These are phyloP conservation scores for Paramecium sexaurelia DNA, from an alignment of 73 alveolate species.

Conservation along the genomic window DNA sequence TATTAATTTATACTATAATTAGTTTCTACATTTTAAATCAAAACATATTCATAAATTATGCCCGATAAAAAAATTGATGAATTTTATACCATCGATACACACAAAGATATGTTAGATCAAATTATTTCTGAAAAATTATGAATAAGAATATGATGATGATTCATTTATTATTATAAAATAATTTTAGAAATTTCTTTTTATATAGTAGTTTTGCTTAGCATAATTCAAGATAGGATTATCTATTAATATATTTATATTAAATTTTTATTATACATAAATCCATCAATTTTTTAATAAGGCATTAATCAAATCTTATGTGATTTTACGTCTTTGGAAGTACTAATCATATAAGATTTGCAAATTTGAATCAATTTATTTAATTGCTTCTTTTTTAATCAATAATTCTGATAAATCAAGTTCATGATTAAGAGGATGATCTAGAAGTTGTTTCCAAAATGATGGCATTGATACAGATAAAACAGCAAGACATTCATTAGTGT, in stretches of 20 bases:
- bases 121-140: background rate
- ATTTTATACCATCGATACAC: background rate
- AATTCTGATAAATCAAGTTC: background rate
- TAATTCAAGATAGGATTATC: too few species aligned
- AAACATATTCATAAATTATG: background rate
- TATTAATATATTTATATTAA: background rate
- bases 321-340: background rate
- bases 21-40: background rate
- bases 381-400: background rate
- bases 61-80: background rate
- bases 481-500: background rate
- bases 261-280: background rate
- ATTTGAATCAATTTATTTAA: background rate
- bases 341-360: background rate
- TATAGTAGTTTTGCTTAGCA: too few species aligned
- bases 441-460: background rate
- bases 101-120: background rate
- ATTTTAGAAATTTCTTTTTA: too few species aligned
- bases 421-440: constrained; percentile 27
- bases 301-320: constrained; percentile 9
- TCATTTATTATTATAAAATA: background rate
- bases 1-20: background rate
- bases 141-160: background rate
- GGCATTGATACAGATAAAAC: background rate
- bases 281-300: constrained; percentile 23